Conservation (phyloP, 345 rosid species). For the Angophora floribunda region DNA sequence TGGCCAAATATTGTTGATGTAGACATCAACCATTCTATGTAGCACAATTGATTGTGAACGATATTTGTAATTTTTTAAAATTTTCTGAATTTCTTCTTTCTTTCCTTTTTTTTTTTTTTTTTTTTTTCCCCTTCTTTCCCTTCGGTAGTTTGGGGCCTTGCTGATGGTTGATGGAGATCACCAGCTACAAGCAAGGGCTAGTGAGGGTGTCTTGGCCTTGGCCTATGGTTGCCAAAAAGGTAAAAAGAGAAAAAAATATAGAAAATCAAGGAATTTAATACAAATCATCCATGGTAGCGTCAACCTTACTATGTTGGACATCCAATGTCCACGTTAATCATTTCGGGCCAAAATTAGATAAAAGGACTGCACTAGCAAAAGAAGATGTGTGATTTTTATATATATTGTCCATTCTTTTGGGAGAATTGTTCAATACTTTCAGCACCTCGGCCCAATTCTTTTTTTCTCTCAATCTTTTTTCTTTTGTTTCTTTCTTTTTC, state of each 20-base stretch:
- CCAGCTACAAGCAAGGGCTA: neutral
- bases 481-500: neutral
- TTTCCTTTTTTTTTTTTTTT: no score
- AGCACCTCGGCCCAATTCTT: neutral
- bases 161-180: neutral
- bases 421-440: neutral
- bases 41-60: fast-evolving
- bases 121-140: neutral
- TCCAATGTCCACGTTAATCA: neutral
- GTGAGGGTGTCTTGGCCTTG: neutral
- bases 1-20: fast-evolving
- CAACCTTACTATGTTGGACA: neutral
- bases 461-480: neutral
- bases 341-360: neutral
- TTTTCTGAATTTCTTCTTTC: neutral
- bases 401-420: neutral
- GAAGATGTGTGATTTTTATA: neutral
- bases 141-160: neutral
- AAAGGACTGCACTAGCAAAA: fast-evolving
- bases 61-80: neutral
- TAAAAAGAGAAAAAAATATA: no score
- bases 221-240: neutral
- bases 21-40: neutral
- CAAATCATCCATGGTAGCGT: neutral
- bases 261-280: no score